Conservation (phyloP, 2,329 filamentous ascomycete species). For the Sordariomycetes sp. region DNA sequence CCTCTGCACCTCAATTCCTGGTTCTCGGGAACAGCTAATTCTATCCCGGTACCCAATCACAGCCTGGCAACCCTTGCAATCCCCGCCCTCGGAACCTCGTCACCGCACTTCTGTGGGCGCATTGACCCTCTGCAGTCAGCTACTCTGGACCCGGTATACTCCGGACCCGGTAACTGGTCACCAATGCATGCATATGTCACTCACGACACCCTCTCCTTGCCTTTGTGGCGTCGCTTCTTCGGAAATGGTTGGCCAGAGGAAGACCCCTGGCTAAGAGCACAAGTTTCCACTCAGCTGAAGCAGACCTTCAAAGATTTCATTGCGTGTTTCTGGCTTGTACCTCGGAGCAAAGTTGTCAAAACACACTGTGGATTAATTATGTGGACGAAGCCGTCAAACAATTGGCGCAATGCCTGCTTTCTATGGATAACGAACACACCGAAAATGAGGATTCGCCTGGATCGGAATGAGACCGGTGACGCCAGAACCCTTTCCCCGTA, state of each 20-base stretch:
- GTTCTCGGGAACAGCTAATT: neutral
- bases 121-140: neutral
- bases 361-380: neutral
- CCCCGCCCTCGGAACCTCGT: neutral
- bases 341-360: neutral
- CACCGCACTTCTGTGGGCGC: neutral
- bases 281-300: too few relatives aligned
- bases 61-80: neutral
- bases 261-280: too few relatives aligned
- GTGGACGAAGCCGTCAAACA: neutral
- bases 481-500: neutral
- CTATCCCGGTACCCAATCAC: neutral
- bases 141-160: neutral
- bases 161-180: neutral
- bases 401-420: neutral
- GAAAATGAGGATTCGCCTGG: neutral
- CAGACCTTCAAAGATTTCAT: too few relatives aligned
- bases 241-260: too few relatives aligned
- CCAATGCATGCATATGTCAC: too few relatives aligned
- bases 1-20: neutral
- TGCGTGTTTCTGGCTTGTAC: too few relatives aligned
- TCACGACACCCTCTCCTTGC: too few relatives aligned
- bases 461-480: neutral
- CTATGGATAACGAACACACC: neutral
- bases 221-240: too few relatives aligned